Base-by-base conservation (phyloP, 2,329 filamentous ascomycete species). In the Fusarium heterosporum region DNA sequence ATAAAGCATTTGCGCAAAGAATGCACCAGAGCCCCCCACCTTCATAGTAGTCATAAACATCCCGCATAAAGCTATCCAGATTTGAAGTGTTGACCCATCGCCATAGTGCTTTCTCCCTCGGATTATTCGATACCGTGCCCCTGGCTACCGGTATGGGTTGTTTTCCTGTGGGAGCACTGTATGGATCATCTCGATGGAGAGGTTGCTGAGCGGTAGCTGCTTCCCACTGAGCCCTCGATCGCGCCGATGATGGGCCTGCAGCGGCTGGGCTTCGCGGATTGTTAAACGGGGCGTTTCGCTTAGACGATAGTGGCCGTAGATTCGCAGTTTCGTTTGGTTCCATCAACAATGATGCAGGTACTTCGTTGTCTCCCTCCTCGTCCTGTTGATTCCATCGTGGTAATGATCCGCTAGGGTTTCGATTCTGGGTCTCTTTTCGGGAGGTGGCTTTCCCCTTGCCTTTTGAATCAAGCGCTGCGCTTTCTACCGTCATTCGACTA, bases 51-150 rank as follows among this genome's bases (percentile, higher is more conserved):
- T 91, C 85, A 76, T 97, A 97, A 5, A 97, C 92, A 64, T 88
- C 91, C 55, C 88, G 86, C 74, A 97, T 88, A 76, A 97, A 97
- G 72, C 89, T 90, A 78, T 97, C 94, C 52, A 97, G 82, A 74
- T 97, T 96, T 36, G 92, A 88, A 57, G 96, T 92, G 73, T 97
- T 97, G 54, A 92, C 92, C 92, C 94, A 97, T 78, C 92, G 87
- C 90, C 93, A 97, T 82, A 97, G 87, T 5, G 94, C 93, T 77
- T 90, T 91, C 74, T 95, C 91, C 77, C 89, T 74, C 6, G 80
- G 79, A 51, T 75, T 78, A 11, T 77, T 78, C 2, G 75, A 65
- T 19, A 77, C 56, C 16, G 72, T 55, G 42, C 71, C 63, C 73
- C 72, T 59, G 70, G 70, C 36, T 38, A 77, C n/a, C 25, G 76